Conservation (phyloP, 768 basidiomycete genomes). For the Amanita pallidorosea region DNA sequence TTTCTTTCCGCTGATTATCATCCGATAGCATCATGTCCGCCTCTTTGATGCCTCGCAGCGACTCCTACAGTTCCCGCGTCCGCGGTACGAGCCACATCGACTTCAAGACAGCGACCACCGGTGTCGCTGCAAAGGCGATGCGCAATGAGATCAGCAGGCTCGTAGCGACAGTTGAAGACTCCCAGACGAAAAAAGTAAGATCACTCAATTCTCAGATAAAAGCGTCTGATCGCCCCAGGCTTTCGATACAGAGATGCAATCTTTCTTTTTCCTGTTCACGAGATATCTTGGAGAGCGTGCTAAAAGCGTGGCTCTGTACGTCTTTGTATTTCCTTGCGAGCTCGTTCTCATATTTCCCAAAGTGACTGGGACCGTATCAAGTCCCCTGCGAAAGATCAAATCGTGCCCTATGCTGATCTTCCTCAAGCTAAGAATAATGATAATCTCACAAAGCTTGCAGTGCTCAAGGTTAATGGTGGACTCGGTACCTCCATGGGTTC, state of each 20-base stretch:
- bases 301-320: conserved; percentile 78
- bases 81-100: conserved; percentile 80
- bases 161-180: conserved; percentile 77
- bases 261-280: conserved; percentile 93
- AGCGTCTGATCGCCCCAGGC: conserved; percentile 34
- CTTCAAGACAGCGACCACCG: conserved; percentile 97
- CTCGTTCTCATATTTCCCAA: conserved; percentile 18
- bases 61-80: conserved; percentile 61
- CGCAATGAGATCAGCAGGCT: conserved; percentile 95
- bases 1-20: conserved; percentile 9
- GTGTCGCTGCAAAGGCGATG: conserved; percentile 92
- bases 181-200: conserved; percentile 68
- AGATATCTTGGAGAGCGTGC: conserved; percentile 88
- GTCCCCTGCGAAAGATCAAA: conserved; percentile 76
- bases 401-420: conserved; percentile 73
- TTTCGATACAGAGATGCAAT: conserved; percentile 93
- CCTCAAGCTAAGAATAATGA: conserved; percentile 44
- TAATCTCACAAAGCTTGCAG: conserved; percentile 85
- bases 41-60: conserved; percentile 49
- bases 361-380: conserved; percentile 85
- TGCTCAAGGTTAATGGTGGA: conserved; percentile 93
- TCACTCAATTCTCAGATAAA: conserved; percentile 3
- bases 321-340: conserved; percentile 5
- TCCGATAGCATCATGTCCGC: conserved; percentile 34
- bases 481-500: conserved; percentile 83